Conservation (phyloP, 1,284 basidiomycete species). For the Ceratorhiza oryzae-sativae region DNA sequence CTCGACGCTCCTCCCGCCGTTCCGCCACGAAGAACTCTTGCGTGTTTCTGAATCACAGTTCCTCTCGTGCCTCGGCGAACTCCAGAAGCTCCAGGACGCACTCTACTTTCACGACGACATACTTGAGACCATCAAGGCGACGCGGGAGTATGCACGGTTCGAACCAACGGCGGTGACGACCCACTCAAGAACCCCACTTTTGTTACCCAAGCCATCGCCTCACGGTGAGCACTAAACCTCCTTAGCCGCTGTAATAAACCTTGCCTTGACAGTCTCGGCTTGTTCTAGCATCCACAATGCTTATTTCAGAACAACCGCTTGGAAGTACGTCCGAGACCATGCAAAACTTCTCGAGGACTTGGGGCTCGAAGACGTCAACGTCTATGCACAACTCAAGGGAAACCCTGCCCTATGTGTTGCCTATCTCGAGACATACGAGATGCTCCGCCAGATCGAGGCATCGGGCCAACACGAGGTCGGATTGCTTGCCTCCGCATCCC, state of each 20-base stretch:
- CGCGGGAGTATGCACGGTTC: slow-evolving; percentile 30
- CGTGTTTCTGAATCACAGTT: slow-evolving; percentile 41
- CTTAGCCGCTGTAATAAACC: neutral
- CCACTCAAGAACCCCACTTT: slow-evolving; percentile 20
- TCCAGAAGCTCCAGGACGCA: slow-evolving; percentile 40
- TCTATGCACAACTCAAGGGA: slow-evolving; percentile 32
- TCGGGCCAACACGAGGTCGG: slow-evolving; percentile 37
- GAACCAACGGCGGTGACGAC: slow-evolving; percentile 35
- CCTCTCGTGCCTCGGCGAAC: slow-evolving; percentile 31
- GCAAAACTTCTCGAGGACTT: slow-evolving; percentile 38
- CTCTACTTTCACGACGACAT: slow-evolving; percentile 42
- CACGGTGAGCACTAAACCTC: slow-evolving; percentile 20
- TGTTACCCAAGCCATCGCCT: slow-evolving; percentile 39
- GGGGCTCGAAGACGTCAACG: slow-evolving; percentile 32
- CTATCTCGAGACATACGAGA: slow-evolving; percentile 27
- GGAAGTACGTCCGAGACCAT: slow-evolving; percentile 41
- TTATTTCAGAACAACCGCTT: slow-evolving; percentile 40
- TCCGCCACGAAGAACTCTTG: slow-evolving; percentile 39
- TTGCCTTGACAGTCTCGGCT: slow-evolving; percentile 3
- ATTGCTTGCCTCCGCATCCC: slow-evolving; percentile 24
- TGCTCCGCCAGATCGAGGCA: slow-evolving; percentile 35
- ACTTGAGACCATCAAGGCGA: slow-evolving; percentile 34
- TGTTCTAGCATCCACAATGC: slow-evolving; percentile 41
- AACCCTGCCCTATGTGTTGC: slow-evolving; percentile 12
- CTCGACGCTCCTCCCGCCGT: slow-evolving; percentile 40